These are phyloP conservation scores for Cladophialophora psammophila DNA, from an alignment of 2,329 filamentous ascomycete genomes.

Conservation along the genomic window DNA sequence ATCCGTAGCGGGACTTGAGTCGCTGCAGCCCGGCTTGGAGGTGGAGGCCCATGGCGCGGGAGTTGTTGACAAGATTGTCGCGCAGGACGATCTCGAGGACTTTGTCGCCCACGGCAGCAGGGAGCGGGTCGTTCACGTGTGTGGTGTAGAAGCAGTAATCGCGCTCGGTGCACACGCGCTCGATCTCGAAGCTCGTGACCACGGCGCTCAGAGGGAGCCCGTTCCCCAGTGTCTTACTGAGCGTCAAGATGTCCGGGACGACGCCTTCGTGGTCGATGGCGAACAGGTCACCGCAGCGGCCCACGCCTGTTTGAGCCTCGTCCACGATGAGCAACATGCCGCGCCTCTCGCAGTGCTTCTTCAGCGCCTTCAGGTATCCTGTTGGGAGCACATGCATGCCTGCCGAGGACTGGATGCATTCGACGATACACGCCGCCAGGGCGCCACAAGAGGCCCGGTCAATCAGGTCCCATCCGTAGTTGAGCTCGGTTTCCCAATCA, in stretches of 20 bases:
- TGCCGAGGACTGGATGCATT: slow-evolving; percentile 66
- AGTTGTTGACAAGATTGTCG: slow-evolving; percentile 60
- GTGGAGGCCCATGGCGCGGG: slow-evolving; percentile 54
- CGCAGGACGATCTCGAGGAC: slow-evolving; percentile 68
- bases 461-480: slow-evolving; percentile 68
- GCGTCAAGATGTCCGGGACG: slow-evolving; percentile 65
- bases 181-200: slow-evolving; percentile 63
- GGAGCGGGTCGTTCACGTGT: slow-evolving; percentile 68
- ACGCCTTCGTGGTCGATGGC: slow-evolving; percentile 64
- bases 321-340: slow-evolving; percentile 67
- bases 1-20: slow-evolving; percentile 62
- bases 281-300: slow-evolving; percentile 65
- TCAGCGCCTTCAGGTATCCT: slow-evolving; percentile 66
- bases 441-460: slow-evolving; percentile 67
- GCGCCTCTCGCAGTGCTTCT: slow-evolving; percentile 61
- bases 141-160: slow-evolving; percentile 68
- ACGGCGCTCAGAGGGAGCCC: slow-evolving; percentile 67
- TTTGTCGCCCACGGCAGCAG: slow-evolving; percentile 67
- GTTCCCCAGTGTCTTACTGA: slow-evolving; percentile 69
- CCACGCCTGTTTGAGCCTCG: slow-evolving; percentile 67
- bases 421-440: slow-evolving; percentile 68
- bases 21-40: slow-evolving; percentile 58
- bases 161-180: slow-evolving; percentile 55
- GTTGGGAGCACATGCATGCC: slow-evolving; percentile 67
- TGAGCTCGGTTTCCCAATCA: slow-evolving; percentile 70